Evolutionary conservation across 306 rosid genomes (phyloP).

Genomic region (Fagus crenata): DNA sequence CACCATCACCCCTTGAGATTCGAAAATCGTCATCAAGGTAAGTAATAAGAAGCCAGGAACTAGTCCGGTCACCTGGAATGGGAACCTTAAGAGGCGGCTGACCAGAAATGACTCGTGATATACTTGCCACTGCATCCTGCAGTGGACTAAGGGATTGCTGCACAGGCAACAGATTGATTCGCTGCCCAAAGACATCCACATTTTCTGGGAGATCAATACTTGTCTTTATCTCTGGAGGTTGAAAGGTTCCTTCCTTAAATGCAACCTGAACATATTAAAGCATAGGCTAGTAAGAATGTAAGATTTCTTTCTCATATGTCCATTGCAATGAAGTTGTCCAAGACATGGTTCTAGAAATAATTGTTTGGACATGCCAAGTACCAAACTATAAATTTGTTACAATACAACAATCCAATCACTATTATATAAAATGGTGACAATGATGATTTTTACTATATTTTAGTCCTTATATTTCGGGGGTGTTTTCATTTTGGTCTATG

Average conservation of each 20-base stretch:
- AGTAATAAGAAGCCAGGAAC: constrained; percentile 85
- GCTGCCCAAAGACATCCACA: constrained; percentile 74
- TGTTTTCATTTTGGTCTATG: too few relatives aligned
- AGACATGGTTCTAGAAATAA: background rate
- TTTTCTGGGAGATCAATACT: constrained; percentile 69
- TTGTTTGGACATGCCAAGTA: background rate
- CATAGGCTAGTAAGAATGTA: constrained; percentile 21
- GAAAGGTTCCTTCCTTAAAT: constrained; percentile 81
- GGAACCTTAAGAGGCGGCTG: constrained; percentile 81
- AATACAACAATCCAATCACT: background rate
- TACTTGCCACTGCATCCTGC: constrained; percentile 56
- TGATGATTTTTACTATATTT: background rate
- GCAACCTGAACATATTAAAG: constrained; percentile 57
- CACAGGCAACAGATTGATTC: constrained; percentile 57
- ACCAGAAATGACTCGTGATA: constrained; percentile 71
- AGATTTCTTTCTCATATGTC: constrained; percentile 14
- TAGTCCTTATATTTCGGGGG: too few relatives aligned
- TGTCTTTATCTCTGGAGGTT: constrained; percentile 84
- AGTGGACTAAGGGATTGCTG: constrained; percentile 70
- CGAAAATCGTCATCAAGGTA: constrained; percentile 82
- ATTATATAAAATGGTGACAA: background rate
- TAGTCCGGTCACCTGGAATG: constrained; percentile 82
- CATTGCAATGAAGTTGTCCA: background rate
- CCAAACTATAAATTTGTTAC: background rate
- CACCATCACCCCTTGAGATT: constrained; percentile 95